Conservation (phyloP, 2,329 filamentous ascomycete species). For the Calonectria leucothoes region DNA sequence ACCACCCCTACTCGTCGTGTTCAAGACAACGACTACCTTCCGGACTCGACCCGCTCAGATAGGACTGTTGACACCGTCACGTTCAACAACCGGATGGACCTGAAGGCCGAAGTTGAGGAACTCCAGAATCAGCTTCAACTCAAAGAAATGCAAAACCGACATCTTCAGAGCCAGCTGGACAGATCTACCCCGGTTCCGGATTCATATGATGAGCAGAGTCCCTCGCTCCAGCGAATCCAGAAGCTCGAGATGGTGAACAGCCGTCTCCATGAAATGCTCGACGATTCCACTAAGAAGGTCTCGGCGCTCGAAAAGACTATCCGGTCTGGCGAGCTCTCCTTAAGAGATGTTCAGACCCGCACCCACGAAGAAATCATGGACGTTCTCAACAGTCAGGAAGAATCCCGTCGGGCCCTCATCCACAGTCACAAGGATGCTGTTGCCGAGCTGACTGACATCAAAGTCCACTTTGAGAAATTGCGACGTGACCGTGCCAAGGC, state of each 20-base stretch:
- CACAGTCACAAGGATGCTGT: constrained; percentile 88
- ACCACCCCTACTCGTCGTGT: constrained; percentile 83
- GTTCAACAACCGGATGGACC: constrained; percentile 89
- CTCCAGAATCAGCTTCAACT: constrained; percentile 95
- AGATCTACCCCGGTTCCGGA: constrained; percentile 72
- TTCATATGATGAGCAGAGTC: constrained; percentile 80
- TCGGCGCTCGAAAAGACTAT: constrained; percentile 89
- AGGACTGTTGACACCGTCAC: constrained; percentile 83
- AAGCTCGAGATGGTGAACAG: constrained; percentile 94
- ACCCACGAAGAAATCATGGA: constrained; percentile 96
- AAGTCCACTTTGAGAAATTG: constrained; percentile 86
- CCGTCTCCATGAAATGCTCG: constrained; percentile 91
- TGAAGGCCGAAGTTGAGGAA: constrained; percentile 90
- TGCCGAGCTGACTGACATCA: constrained; percentile 86
- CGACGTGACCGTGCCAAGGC: constrained; percentile 82
- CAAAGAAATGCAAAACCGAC: constrained; percentile 93
- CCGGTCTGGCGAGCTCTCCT: constrained; percentile 85
- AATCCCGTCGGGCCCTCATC: constrained; percentile 83
- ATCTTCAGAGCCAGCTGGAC: constrained; percentile 89
- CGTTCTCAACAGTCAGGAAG: constrained; percentile 91
- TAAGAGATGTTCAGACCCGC: constrained; percentile 91
- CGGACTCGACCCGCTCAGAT: constrained; percentile 87
- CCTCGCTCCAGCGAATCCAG: constrained; percentile 83
- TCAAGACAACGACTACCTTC: constrained; percentile 67
- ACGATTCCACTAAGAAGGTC: constrained; percentile 93